Evolutionary conservation across 192 early-diverging fungal genomes (phyloP).

Genomic region (Cetraspora pellucida): DNA sequence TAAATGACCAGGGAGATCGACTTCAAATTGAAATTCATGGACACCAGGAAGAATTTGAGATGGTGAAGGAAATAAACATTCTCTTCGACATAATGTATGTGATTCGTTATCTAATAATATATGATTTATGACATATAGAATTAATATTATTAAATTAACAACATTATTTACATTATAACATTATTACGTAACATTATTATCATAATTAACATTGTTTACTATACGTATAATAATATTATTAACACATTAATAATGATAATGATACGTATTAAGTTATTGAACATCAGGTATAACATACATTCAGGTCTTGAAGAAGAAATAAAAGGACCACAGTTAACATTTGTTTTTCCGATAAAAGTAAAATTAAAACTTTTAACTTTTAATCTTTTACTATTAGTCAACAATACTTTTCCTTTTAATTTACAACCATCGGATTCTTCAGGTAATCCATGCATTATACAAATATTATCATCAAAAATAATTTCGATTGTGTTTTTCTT

Average conservation of each 20-base stretch:
- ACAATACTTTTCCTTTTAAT: constrained; percentile 8
- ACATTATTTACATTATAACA: no score
- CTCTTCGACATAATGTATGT: not conserved
- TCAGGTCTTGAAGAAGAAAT: constrained; percentile 10
- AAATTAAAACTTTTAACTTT: not conserved
- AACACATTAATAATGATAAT: not conserved
- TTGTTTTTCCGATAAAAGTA: not conserved
- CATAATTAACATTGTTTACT: no score
- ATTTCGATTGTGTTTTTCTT: not conserved
- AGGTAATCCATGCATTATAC: constrained; percentile 7
- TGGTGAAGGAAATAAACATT: not conserved
- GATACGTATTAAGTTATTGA: no score
- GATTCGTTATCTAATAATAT: not conserved
- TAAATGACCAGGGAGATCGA: constrained; percentile 20
- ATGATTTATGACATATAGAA: no score
- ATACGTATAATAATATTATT: no score
- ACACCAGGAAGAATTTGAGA: not conserved
- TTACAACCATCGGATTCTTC: constrained; percentile 10
- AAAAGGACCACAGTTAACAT: not conserved
- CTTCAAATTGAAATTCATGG: constrained; percentile 22
- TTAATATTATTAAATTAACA: no score
- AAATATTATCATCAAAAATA: not conserved
- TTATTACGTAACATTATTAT: no score
- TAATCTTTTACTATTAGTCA: not conserved
- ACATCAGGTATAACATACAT: not conserved